Evolutionary conservation across 2,329 filamentous ascomycete genomes (phyloP).

Genomic region (Aureobasidium mangrovei): DNA sequence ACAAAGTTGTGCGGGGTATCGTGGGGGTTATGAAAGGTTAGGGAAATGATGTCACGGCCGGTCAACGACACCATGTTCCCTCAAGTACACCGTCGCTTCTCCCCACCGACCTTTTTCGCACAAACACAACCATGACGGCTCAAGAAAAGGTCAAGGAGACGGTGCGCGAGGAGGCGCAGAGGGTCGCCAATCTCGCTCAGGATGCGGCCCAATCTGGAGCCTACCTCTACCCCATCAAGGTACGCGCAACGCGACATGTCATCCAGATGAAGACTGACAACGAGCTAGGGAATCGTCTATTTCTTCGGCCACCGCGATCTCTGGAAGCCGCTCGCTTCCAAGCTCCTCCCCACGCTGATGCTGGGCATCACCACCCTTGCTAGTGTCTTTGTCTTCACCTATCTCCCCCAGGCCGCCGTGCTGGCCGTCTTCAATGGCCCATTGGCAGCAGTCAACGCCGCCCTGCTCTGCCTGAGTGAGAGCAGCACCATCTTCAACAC

Average conservation of each 20-base stretch:
- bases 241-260: conserved; percentile 21
- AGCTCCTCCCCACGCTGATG: conserved; percentile 52
- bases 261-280: not conserved
- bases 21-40: no score
- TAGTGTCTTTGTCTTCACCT: conserved; percentile 82
- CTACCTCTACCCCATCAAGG: conserved; percentile 79
- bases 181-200: conserved; percentile 53
- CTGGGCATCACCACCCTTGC: conserved; percentile 57
- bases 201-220: conserved; percentile 67
- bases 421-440: conserved; percentile 80
- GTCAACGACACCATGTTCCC: no score
- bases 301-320: conserved; percentile 49
- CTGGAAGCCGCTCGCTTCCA: conserved; percentile 50
- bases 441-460: conserved; percentile 63
- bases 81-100: not conserved
- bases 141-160: conserved; percentile 47
- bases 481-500: conserved; percentile 43
- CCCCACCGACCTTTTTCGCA: not conserved
- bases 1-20: no score
- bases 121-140: conserved; percentile 12
- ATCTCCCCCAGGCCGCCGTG: conserved; percentile 73
- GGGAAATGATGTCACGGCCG: not conserved
- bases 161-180: conserved; percentile 60
- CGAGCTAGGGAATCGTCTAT: conserved; percentile 49
- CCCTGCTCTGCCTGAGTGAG: conserved; percentile 53